Base-by-base conservation (phyloP, 129 eudicot species). In the Apium graveolens region DNA sequence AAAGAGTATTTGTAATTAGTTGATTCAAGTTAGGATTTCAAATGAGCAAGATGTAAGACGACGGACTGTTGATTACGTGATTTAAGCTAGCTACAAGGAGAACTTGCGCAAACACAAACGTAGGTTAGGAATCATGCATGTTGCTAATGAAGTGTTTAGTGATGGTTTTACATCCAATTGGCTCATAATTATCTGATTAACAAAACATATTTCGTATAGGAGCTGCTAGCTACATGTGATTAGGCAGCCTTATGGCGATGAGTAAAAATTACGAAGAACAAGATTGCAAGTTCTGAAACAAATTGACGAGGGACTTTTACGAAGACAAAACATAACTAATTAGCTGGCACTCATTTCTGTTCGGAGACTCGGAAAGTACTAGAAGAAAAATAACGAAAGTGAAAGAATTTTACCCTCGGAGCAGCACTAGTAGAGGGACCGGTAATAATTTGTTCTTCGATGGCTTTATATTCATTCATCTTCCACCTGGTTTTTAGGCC, bases 381-480 rank as follows among this genome's bases (percentile, higher is more conserved):
- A 60, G 68, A 60, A 60, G 4, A 60, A 26, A 10, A 7, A 10
- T 26, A n/a, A n/a, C 12, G 11, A 0, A 18, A 38, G 43, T 37
- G 62, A 9, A 31, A 7, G 18, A 60, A 60, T 34, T 3, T 27
- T 68, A 91, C 97, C 95, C 80, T 80, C 32, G 90, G 92, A 73
- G 81, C 48, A 44, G 92, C 34, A 48, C 35, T 72, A 12, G 43
- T 14, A 43, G 78, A 11, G 24, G 75, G 38, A 62, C 82, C 73
- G 43, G 45, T 71, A 5, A 76, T 32, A 11, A 75, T 39, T 66
- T 88, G 89, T 69, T 83, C 72, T 45, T 82, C 77, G 72, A 90
- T 90, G 45, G 89, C 92, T 83, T 84, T 86, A 66, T 90, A 93
- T 84, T 93, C 98, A 24, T 90, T 90, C 96, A 93, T 93, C 76